phyloP scores from a whole-genome alignment of 305 asterid species.

The Fraxinus greggii region DNA sequence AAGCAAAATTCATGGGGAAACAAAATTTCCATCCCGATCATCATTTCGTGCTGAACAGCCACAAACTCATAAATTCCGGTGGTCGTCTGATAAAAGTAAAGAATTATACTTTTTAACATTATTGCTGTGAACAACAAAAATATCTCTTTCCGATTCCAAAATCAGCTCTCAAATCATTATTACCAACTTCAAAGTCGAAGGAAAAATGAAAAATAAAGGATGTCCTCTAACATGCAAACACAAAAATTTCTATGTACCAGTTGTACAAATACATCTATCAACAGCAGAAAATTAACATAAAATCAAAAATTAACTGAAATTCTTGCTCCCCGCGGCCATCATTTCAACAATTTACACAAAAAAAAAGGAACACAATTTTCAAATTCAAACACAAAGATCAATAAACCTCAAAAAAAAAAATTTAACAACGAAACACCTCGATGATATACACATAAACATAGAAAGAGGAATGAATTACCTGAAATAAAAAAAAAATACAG shows the following conservation, averaged over 20 bases:
- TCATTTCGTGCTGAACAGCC: neutral
- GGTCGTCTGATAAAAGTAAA: neutral
- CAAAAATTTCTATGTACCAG: neutral
- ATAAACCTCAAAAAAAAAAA: neutral
- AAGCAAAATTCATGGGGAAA: neutral
- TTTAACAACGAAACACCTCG: neutral
- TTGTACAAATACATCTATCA: neutral
- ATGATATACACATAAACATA: neutral
- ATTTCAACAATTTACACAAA: neutral
- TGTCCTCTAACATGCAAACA: neutral
- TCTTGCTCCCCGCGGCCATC: neutral
- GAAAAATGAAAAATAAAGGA: neutral
- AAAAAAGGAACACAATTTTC: neutral
- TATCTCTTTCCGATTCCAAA: neutral
- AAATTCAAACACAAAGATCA: slow-evolving; percentile 20
- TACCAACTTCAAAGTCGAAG: neutral
- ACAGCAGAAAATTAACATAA: neutral
- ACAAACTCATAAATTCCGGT: neutral
- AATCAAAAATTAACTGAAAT: neutral
- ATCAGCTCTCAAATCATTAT: neutral
- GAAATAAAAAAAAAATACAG: neutral
- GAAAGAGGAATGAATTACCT: neutral
- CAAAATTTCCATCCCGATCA: neutral
- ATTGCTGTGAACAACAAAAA: neutral
- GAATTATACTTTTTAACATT: neutral